Evolutionary conservation across 2,329 filamentous ascomycete genomes (phyloP), one percentile per base, ranked within the genome.

Genomic region (Teratosphaeria zuluensis): DNA sequence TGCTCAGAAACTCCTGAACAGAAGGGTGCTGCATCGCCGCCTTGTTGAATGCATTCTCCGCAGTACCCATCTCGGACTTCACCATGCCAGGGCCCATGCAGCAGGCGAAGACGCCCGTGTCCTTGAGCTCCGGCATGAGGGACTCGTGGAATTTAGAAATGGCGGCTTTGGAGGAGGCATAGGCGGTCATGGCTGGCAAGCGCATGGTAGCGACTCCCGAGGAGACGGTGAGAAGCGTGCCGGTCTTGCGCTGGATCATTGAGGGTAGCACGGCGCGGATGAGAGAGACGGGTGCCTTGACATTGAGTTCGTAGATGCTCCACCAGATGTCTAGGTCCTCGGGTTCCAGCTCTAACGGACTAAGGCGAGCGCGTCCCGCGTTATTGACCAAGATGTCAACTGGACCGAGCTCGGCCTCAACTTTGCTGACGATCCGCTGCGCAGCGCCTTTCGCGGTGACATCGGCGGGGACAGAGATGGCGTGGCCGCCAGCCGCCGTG

Each of bases 71-170:
- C 55, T 64, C 62, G 1, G 64, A 63, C 28, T 55, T 33, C 9
- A 66, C 60, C 8, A 61, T 33, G 4, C 65, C 65, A 1, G 65
- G 65, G 19, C 65, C 58, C 11, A 65, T 56, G n/a, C 64, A 60
- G 51, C 63, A 66, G 1, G 62, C 62, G 2, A 58, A 14, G 3
- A 66, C 53, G 11, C 63, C 64, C 2, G 61, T 61, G n/a, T 58
- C 62, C 21, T 62, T 51, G 5, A 67, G 61, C 56, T 67, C 64
- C 16, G 55, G 28, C n/a, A 56, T 51, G 9, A 67, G 46, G 11
- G 55, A 51, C 21, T 67, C 62, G 55, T 67, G 64, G 58, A 67
- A 68, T 38, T 67, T 67, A 60, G 55, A 60, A 42, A 68, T 64
- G 33, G 66, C 65, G 2, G 64, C 65, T 48, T 67, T 67, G 33